Base-by-base conservation (phyloP, 2,329 filamentous ascomycete genomes). In the Fusarium heterosporum region DNA sequence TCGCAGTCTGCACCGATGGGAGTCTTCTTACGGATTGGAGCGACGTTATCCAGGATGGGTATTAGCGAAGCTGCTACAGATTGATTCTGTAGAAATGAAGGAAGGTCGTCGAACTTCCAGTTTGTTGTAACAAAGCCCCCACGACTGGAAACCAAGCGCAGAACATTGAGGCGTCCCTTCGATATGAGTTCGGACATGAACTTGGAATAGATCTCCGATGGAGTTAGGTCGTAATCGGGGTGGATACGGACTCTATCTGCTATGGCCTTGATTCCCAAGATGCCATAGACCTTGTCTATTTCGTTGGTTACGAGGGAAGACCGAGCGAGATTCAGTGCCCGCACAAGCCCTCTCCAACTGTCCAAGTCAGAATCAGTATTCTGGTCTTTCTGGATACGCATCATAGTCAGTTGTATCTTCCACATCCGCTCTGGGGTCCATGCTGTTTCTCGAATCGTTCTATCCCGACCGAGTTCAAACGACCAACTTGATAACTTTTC, bases 251-350 rank as follows among this genome's bases (percentile, higher is more conserved):
- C 13, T 10, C 32, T 47, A 1, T 53, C 34, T 2, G 58, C 47
- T 1, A 61, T 19, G 4, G 54, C 46, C 8, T 59, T 59, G 42
- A 61, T 32, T 1, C 58, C 54, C 3, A 61, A 3, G 3, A 61
- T 39, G 2, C 58, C 54, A 13, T 59, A 61, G 2, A 59, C 58
- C 11, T 54, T 41, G 4, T 61, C 55, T 9, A n/a, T 61, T 4
- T 59, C 58, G 8, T 61, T 41, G 1, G 58, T 47, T 2, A 61
- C 36, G 1, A 12, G 9, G 2, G 57, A 25, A n/a, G 51, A 45
- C 11, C 46, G 32, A 2, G 13, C 45, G 3, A 61, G 39, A 3
- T 7, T 45, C 6, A 61, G 16, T 8, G 40, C 57, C 7, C 12
- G 19, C 1, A 26, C 29, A 4, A 59, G 41, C 3, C 12, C 10